These are phyloP conservation scores for Erysimum cheiranthoides DNA, from an alignment of 345 rosid genomes.

Conservation along the genomic window DNA sequence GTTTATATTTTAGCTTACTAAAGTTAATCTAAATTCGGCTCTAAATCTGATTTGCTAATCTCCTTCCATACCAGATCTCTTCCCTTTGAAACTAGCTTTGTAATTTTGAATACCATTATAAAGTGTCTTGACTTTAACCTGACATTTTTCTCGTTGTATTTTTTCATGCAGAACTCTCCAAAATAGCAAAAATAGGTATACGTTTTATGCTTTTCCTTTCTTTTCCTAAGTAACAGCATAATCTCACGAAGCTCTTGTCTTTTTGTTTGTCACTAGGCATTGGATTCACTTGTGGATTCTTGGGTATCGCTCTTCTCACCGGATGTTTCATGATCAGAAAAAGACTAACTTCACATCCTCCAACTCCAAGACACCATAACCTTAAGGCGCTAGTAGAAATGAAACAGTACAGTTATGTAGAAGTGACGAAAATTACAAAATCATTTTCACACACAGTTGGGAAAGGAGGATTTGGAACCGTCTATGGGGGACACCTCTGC, in stretches of 20 bases:
- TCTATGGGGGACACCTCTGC: constrained; percentile 14
- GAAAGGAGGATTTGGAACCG: constrained; percentile 38
- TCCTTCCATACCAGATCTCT: neutral
- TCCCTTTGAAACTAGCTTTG: neutral
- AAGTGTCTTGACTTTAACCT: neutral
- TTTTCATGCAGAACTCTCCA: constrained; percentile 10
- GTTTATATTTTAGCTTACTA: neutral
- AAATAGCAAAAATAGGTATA: neutral
- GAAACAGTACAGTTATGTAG: constrained; percentile 33
- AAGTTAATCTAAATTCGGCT: neutral
- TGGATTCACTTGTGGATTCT: constrained; percentile 46
- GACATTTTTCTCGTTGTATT: constrained; percentile 7
- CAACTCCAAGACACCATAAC: neutral
- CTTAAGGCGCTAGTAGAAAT: neutral
- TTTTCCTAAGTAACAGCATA: neutral
- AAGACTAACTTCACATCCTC: neutral
- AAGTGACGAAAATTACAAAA: constrained; percentile 40
- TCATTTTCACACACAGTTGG: constrained; percentile 34
- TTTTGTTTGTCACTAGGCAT: constrained; percentile 45
- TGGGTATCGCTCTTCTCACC: too few relatives aligned
- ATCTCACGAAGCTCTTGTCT: neutral
- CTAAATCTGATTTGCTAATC: neutral
- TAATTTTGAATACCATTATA: neutral
- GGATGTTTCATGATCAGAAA: too few relatives aligned
- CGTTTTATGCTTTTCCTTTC: neutral